Conservation (phyloP, 2,329 filamentous ascomycete genomes). For the Apiospora kogelbergensis region DNA sequence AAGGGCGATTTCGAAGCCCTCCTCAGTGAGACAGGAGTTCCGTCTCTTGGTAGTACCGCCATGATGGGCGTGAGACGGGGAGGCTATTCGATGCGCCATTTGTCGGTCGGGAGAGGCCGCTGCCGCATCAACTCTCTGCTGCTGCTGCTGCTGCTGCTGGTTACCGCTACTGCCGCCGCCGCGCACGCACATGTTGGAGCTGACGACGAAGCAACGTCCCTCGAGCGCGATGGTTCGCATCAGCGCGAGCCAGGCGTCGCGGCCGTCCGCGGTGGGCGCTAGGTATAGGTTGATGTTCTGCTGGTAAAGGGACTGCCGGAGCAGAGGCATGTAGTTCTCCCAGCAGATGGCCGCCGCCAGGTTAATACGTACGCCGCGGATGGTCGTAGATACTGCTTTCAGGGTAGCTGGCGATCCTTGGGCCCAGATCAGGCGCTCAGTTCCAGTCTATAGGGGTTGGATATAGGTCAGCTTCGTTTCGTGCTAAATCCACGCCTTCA, state of each 20-base stretch:
- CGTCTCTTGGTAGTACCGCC: constrained; percentile 23
- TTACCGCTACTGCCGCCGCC: constrained; percentile 54
- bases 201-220: constrained; percentile 82
- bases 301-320: constrained; percentile 79
- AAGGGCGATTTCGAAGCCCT: constrained; percentile 48
- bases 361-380: constrained; percentile 77
- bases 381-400: constrained; percentile 73
- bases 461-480: background rate
- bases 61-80: constrained; percentile 3
- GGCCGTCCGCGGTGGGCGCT: constrained; percentile 82
- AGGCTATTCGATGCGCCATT: background rate
- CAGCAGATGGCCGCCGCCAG: constrained; percentile 90
- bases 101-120: background rate
- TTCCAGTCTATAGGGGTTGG: constrained; percentile 57
- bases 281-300: constrained; percentile 93
- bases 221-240: constrained; percentile 82
- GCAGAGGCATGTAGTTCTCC: constrained; percentile 80
- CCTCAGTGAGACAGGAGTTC: constrained; percentile 44
- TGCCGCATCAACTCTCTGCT: background rate
- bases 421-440: constrained; percentile 84
- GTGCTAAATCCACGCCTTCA: background rate
- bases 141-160: constrained; percentile 39
- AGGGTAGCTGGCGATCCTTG: constrained; percentile 80
- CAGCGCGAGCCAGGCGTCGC: constrained; percentile 80
- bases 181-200: constrained; percentile 78